phyloP scores from a whole-genome alignment of 106 monocot genomes.

The Dioscorea alata region DNA sequence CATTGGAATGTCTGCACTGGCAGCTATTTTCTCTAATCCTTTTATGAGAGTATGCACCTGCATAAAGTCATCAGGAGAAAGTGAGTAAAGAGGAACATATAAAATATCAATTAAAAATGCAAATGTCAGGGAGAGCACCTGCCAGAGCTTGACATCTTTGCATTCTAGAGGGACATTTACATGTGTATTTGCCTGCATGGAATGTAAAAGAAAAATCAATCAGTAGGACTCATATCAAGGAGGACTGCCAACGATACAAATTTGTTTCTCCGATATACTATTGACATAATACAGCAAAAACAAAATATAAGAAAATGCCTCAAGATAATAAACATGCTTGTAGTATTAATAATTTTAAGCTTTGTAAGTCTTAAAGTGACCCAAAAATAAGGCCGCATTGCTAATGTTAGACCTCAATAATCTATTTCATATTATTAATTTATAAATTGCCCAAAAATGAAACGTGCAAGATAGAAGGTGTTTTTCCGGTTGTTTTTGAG shows the following conservation, averaged over 20 bases:
- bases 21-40: constrained; percentile 92
- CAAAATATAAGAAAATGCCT: too few species aligned
- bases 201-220: neutral
- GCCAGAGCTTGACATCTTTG: constrained; percentile 92
- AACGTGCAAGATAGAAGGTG: too few species aligned
- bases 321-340: too few species aligned
- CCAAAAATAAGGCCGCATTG: too few species aligned
- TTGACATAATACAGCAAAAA: too few species aligned
- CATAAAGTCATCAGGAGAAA: neutral
- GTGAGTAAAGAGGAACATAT: neutral
- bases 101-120: neutral
- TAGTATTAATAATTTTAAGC: too few species aligned
- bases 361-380: too few species aligned
- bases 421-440: too few species aligned
- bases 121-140: constrained; percentile 37
- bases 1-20: constrained; percentile 98
- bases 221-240: neutral
- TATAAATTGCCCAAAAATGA: too few species aligned
- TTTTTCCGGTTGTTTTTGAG: too few species aligned
- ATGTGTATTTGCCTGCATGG: constrained; percentile 44
- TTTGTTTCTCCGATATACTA: too few species aligned
- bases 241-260: neutral
- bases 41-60: constrained; percentile 97
- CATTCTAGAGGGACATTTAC: constrained; percentile 40
- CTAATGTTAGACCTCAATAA: too few species aligned